Evolutionary conservation across 73 alveolate species (phyloP).

Genomic region (Tetrahymena elliotti): DNA sequence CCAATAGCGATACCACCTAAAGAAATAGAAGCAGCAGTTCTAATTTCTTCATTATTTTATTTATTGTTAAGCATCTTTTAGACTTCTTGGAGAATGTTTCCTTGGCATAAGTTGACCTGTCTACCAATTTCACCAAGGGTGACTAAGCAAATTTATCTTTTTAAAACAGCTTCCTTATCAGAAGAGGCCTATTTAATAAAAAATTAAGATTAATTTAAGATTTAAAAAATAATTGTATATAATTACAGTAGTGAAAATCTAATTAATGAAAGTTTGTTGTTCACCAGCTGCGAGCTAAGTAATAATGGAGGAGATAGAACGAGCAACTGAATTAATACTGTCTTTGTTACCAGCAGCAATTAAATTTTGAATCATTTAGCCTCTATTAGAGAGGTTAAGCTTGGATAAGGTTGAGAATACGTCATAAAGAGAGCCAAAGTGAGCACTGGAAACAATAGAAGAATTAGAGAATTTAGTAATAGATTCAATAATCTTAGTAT

Average conservation of each 20-base stretch:
- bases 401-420: neutral
- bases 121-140: neutral
- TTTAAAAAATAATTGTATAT: neutral
- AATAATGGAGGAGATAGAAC: neutral
- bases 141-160: neutral
- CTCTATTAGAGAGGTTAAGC: neutral
- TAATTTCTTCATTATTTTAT: neutral
- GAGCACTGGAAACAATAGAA: neutral
- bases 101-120: neutral
- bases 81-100: neutral
- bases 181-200: neutral
- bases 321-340: neutral
- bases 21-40: neutral
- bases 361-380: neutral
- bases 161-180: neutral
- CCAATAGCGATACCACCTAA: neutral
- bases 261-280: neutral
- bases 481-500: neutral
- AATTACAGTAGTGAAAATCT: neutral
- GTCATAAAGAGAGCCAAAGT: neutral
- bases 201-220: neutral
- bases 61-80: neutral
- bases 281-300: neutral
- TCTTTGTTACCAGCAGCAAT: neutral
- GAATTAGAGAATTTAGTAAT: neutral